Conservation (phyloP, 2,329 filamentous ascomycete genomes). For the Alternaria arborescens region DNA sequence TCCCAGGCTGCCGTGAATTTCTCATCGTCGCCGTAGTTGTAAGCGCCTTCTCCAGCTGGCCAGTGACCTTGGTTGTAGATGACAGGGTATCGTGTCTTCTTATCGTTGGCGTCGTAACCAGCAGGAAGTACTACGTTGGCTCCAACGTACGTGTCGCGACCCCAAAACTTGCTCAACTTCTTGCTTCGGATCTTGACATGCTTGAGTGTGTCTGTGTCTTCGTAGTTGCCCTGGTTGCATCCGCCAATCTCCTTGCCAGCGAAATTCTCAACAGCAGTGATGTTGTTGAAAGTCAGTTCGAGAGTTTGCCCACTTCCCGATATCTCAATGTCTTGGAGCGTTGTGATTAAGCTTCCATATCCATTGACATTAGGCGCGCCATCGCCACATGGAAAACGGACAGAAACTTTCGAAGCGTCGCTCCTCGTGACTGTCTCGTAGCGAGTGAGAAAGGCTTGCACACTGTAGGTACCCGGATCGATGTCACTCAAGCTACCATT, state of each 20-base stretch:
- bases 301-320: conserved; percentile 41
- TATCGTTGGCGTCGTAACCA: conserved; percentile 46
- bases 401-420: conserved; percentile 48
- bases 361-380: conserved; percentile 42
- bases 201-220: conserved; percentile 45
- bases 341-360: conserved; percentile 43
- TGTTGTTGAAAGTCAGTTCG: conserved; percentile 42
- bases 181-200: conserved; percentile 51
- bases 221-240: conserved; percentile 52
- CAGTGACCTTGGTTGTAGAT: conserved; percentile 50
- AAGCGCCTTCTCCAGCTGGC: conserved; percentile 34
- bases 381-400: conserved; percentile 51
- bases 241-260: conserved; percentile 49
- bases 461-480: conserved; percentile 41
- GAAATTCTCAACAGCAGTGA: conserved; percentile 33
- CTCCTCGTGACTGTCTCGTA: conserved; percentile 49
- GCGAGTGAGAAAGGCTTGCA: conserved; percentile 48
- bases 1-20: conserved; percentile 43
- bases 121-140: conserved; percentile 48
- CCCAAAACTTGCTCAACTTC: conserved; percentile 49
- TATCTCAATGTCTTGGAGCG: conserved; percentile 34
- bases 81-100: conserved; percentile 44
- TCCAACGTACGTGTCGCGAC: conserved; percentile 49
- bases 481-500: conserved; percentile 44
- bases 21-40: conserved; percentile 26